A percentile compares a stretch with the other conserved stretches of the same genome.
phyloP scores from a whole-genome alignment of 805 yeast genomes.

The Hanseniaspora lindneri region DNA sequence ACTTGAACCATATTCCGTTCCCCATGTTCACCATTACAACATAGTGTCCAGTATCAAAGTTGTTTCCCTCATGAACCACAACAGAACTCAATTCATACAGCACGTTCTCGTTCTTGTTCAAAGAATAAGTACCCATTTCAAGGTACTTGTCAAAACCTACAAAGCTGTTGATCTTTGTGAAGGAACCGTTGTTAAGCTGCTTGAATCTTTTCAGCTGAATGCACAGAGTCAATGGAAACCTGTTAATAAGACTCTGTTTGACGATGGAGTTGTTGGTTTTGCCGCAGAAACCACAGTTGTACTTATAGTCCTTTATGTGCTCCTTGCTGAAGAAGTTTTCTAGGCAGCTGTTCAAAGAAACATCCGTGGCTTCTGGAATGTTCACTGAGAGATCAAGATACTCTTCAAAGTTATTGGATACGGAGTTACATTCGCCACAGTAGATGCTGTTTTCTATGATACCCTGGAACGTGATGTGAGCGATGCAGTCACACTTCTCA shows the following conservation, averaged over 20 bases:
- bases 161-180: slow-evolving; percentile 64
- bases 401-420: slow-evolving; percentile 63
- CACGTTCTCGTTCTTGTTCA: slow-evolving; percentile 20
- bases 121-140: slow-evolving; percentile 51
- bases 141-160: slow-evolving; percentile 62
- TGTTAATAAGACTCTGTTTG: slow-evolving; percentile 57
- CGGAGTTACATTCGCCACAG: slow-evolving; percentile 55
- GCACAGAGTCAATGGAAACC: slow-evolving; percentile 64
- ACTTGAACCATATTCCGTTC: slow-evolving; percentile 77
- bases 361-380: slow-evolving; percentile 20
- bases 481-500: slow-evolving; percentile 54
- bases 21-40: slow-evolving; percentile 61
- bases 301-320: slow-evolving; percentile 53
- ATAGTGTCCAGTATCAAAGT: slow-evolving; percentile 84
- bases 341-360: slow-evolving; percentile 49
- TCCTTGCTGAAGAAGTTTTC: slow-evolving; percentile 69
- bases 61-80: slow-evolving; percentile 82
- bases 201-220: slow-evolving; percentile 69
- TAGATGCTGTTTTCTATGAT: slow-evolving; percentile 65
- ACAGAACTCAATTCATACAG: slow-evolving; percentile 76
- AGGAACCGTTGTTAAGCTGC: slow-evolving; percentile 31
- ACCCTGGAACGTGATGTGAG: slow-evolving; percentile 77
- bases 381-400: slow-evolving; percentile 72
- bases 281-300: slow-evolving; percentile 55
- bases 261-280: slow-evolving; percentile 45